These are phyloP conservation scores for Pseudocercospora crystallina DNA, from an alignment of 2,329 filamentous ascomycete genomes.

Conservation along the genomic window DNA sequence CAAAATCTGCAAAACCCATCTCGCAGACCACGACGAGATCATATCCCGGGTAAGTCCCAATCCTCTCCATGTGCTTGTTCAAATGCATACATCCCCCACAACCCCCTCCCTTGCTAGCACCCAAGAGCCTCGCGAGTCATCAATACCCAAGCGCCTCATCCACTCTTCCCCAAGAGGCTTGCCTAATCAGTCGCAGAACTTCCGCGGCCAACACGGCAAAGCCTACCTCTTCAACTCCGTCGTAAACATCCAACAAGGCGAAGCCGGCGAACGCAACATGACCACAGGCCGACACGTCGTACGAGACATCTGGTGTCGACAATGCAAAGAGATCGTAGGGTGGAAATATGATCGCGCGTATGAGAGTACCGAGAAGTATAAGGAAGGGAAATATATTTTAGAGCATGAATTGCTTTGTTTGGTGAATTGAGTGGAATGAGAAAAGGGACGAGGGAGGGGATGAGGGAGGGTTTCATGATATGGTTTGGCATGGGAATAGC, in stretches of 20 bases:
- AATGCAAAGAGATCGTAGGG: slow-evolving; percentile 89
- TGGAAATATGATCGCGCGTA: slow-evolving; percentile 99
- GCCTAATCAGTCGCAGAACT: no score
- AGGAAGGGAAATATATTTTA: slow-evolving; percentile 97
- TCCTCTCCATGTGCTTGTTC: slow-evolving; percentile 3
- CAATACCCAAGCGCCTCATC: slow-evolving; percentile 3
- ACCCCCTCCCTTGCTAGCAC: slow-evolving; percentile 7
- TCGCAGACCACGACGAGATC: slow-evolving; percentile 93
- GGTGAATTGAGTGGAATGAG: slow-evolving; percentile 62
- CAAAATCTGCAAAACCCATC: slow-evolving; percentile 92
- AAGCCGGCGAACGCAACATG: slow-evolving; percentile 95
- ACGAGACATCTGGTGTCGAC: slow-evolving; percentile 84
- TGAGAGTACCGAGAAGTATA: slow-evolving; percentile 91
- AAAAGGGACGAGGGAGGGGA: neutral
- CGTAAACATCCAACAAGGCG: slow-evolving; percentile 82
- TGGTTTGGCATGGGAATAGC: no score
- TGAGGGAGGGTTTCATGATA: neutral
- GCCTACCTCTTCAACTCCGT: slow-evolving; percentile 94
- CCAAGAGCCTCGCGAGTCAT: no score
- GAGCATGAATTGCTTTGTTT: slow-evolving; percentile 86
- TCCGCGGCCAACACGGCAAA: slow-evolving; percentile 96
- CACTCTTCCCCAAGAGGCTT: slow-evolving; percentile 6
- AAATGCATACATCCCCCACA: neutral
- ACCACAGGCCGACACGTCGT: slow-evolving; percentile 94
- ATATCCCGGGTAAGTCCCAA: slow-evolving; percentile 76